Evolutionary conservation across 768 basidiomycete genomes (phyloP).

Genomic region (Serpula lacrymans): DNA sequence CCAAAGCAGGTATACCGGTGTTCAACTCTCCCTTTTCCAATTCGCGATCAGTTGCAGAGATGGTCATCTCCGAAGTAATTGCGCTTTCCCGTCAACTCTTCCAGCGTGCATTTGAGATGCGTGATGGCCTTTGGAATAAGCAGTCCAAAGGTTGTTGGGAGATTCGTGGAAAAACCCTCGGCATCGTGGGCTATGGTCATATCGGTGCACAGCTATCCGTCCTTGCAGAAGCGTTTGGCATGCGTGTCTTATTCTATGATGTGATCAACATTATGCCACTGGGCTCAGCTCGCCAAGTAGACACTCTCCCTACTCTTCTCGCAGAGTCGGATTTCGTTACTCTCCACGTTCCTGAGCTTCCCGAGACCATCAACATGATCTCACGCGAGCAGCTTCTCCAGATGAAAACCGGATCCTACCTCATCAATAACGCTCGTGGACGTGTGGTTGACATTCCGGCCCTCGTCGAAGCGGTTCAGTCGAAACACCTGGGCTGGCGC

Average conservation of each 20-base stretch:
- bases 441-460: conserved; percentile 94
- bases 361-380: conserved; percentile 96
- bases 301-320: conserved; percentile 72
- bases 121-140: conserved; percentile 95
- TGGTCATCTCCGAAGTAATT: conserved; percentile 92
- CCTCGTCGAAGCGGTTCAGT: conserved; percentile 73
- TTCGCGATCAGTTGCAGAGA: conserved; percentile 97
- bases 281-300: conserved; percentile 89
- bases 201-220: conserved; percentile 97
- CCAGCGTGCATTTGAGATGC: conserved; percentile 86
- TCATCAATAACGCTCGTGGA: conserved; percentile 98
- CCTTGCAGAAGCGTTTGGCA: conserved; percentile 92
- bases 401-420: conserved; percentile 94
- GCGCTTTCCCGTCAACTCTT: conserved; percentile 91
- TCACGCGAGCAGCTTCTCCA: conserved; percentile 66
- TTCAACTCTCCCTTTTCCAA: conserved; percentile 99
- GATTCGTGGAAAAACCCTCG: conserved; percentile 94
- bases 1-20: conserved; percentile 88
- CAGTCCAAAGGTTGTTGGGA: conserved; percentile 99
- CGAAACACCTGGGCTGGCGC: conserved; percentile 86
- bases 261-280: conserved; percentile 97
- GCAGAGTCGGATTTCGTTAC: conserved; percentile 87
- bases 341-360: conserved; percentile 93
- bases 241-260: conserved; percentile 94
- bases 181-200: conserved; percentile 98